phyloP scores from a whole-genome alignment of 495 filamentous ascomycete species.

The Wilcoxina mikolae region DNA sequence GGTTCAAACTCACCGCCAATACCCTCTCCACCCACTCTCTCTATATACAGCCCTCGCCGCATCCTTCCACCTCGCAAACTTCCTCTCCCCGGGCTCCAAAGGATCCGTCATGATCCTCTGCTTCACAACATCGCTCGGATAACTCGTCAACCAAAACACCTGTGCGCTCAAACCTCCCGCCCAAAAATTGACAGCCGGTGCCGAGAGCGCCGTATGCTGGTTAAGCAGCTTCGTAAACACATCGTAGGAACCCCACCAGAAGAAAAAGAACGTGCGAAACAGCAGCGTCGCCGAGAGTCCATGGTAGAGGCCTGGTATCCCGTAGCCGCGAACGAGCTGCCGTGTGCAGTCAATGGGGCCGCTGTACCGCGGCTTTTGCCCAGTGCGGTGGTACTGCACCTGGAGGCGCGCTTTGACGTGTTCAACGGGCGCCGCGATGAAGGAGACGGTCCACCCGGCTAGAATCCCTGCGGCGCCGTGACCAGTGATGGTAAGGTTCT shows the following conservation, averaged over 20 bases:
- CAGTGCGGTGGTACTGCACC: constrained; percentile 53
- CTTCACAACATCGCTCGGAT: constrained; percentile 91
- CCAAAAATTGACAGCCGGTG: constrained; percentile 87
- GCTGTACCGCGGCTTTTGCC: constrained; percentile 41
- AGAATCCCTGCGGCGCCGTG: constrained; percentile 77
- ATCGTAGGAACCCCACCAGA: constrained; percentile 93
- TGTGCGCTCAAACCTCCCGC: constrained; percentile 85
- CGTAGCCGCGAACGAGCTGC: constrained; percentile 55
- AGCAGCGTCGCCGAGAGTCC: constrained; percentile 71
- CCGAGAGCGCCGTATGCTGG: constrained; percentile 52
- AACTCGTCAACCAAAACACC: constrained; percentile 82
- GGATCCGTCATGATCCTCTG: constrained; percentile 95
- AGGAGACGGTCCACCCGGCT: constrained; percentile 77
- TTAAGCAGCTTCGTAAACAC: constrained; percentile 54
- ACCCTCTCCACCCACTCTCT: constrained; percentile 61
- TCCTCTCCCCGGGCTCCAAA: constrained; percentile 54
- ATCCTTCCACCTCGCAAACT: constrained; percentile 62
- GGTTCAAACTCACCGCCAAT: constrained; percentile 46
- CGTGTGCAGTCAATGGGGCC: constrained; percentile 71
- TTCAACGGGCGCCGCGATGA: constrained; percentile 87
- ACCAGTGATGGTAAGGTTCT: constrained; percentile 39
- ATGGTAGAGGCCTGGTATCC: constrained; percentile 65
- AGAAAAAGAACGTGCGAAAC: constrained; percentile 89
- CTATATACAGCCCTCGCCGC: constrained; percentile 62
- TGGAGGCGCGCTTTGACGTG: constrained; percentile 91